A percentile compares a stretch with the other conserved stretches of the same genome.
Evolutionary conservation across 83 land plant species (phyloP).

Genomic region (Diphasiastrum complanatum): DNA sequence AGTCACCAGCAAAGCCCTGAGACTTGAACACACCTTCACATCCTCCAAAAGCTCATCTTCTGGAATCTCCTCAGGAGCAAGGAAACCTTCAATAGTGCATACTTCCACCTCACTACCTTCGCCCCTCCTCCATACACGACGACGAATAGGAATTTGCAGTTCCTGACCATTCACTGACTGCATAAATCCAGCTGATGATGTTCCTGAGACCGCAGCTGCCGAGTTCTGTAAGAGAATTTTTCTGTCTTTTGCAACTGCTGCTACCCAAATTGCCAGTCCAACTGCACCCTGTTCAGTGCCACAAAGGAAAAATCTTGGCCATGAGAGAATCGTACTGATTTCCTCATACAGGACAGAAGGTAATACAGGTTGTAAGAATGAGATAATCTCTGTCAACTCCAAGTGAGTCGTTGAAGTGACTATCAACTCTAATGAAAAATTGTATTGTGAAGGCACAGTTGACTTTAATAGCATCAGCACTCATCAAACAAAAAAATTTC

Average conservation of each 20-base stretch:
- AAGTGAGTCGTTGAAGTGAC: too few relatives aligned
- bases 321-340: too few relatives aligned
- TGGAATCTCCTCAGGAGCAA: slow-evolving; percentile 26
- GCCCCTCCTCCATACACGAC: slow-evolving; percentile 25
- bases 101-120: slow-evolving; percentile 51
- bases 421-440: too few relatives aligned
- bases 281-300: slow-evolving; percentile 94
- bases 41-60: slow-evolving; percentile 67
- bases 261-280: slow-evolving; percentile 94
- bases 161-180: slow-evolving; percentile 31
- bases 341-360: too few relatives aligned
- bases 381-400: too few relatives aligned
- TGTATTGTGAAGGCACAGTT: too few relatives aligned
- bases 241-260: slow-evolving; percentile 70
- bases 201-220: slow-evolving; percentile 34
- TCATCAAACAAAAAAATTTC: too few relatives aligned
- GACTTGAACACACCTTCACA: slow-evolving; percentile 45
- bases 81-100: slow-evolving; percentile 38
- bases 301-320: too few relatives aligned
- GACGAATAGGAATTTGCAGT: not conserved
- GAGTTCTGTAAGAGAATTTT: slow-evolving; percentile 34
- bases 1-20: too few relatives aligned
- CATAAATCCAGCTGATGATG: slow-evolving; percentile 23
- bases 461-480: too few relatives aligned
- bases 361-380: too few relatives aligned